Evolutionary conservation across 2,329 filamentous ascomycete species (phyloP), one percentile per base, ranked within the genome.

Genomic region (Penicillium sp.): DNA sequence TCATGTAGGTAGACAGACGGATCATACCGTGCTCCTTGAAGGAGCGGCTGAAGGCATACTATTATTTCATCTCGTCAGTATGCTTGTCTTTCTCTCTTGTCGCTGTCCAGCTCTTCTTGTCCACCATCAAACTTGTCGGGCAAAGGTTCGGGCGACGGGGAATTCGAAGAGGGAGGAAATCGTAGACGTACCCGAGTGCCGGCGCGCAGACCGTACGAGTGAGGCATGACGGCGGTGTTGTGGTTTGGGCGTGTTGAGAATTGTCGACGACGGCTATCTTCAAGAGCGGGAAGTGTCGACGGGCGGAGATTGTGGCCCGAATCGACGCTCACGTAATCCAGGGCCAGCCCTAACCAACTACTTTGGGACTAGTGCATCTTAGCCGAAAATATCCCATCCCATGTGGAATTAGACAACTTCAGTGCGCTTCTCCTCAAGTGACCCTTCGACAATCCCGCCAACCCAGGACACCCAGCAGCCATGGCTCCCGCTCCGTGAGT

Each of bases 21-120:
- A 99, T 97, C 86, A 89, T 89, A 81, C 95, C 95, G 87, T 93
- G 92, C 86, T 97, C 86, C 84, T 95, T 93, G 88, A 96, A 97
- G 80, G 89, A 86, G 78, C 94, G 89, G 81, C 90, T 91, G 89
- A 97, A 99, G 85, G 92, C 90, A 89, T 93, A 92, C 86, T 90
- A 75, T 40, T 40, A 28, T 69, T 45, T 63, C 63, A 72, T 74
- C 10, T 59, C 64, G 73, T 80, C 72, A 80, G 75, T 72, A 65
- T 66, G 67, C 57, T 55, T 24, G 15, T 72, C 58, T 70, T 67
- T 63, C 65, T 53, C 55, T 44, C 59, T 57, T 61, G 65, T 66
- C 45, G 19, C 22, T 54, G 38, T 44, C 24, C 53, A 35, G 24
- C 13, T 56, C n/a, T 40, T n/a, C 40, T 22, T 17, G 10, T 24